Evolutionary conservation across 75 land plant genomes (phyloP).

Genomic region (Cryptomeria japonica): DNA sequence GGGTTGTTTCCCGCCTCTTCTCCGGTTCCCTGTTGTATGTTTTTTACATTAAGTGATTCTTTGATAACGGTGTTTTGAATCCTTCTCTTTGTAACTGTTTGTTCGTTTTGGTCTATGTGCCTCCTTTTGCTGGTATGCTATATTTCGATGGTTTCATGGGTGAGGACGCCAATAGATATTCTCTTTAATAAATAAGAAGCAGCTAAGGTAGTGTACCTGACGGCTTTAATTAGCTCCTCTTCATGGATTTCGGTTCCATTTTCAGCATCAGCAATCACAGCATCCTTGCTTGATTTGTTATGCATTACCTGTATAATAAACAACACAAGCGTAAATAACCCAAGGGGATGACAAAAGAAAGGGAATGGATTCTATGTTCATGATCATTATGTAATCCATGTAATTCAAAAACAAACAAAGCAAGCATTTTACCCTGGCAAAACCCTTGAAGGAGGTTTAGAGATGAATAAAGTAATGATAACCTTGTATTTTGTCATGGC

Average conservation of each 20-base stretch:
- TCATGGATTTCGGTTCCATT: not conserved
- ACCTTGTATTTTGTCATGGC: slow-evolving; percentile 65
- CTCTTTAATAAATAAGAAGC: not conserved
- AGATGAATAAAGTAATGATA: not conserved
- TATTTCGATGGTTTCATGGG: too few relatives aligned
- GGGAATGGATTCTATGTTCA: not conserved
- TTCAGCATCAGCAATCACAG: not conserved
- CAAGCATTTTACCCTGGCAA: not conserved
- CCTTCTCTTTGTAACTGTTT: too few relatives aligned
- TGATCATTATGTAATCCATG: not conserved
- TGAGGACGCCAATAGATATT: too few relatives aligned
- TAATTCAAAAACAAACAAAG: not conserved
- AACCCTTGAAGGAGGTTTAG: not conserved
- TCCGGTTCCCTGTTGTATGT: too few relatives aligned
- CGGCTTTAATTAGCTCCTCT: not conserved
- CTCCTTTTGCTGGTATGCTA: too few relatives aligned
- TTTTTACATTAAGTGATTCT: too few relatives aligned
- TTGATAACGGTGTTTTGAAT: too few relatives aligned
- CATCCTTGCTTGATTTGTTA: not conserved
- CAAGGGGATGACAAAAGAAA: not conserved
- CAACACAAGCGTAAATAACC: not conserved
- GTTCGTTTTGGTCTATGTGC: too few relatives aligned
- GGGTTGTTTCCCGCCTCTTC: too few relatives aligned
- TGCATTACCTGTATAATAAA: not conserved
- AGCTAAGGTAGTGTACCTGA: not conserved